Evolutionary conservation across 2,329 filamentous ascomycete species (phyloP).

Genomic region (Penicillium sp.): DNA sequence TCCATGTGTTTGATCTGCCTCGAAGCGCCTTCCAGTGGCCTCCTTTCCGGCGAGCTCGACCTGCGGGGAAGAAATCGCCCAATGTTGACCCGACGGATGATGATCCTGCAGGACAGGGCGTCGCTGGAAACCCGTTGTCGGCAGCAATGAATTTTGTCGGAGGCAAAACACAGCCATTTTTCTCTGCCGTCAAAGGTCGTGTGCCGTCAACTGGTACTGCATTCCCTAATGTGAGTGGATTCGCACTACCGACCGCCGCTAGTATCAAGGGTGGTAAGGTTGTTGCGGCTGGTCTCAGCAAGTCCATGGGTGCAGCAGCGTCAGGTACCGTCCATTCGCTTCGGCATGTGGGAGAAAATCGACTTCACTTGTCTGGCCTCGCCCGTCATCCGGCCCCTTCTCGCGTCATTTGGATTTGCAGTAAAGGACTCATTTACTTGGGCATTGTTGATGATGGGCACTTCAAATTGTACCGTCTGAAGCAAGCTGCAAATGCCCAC

Average conservation of each 20-base stretch:
- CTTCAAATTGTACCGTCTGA: constrained; percentile 47
- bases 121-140: constrained; percentile 54
- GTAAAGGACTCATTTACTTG: constrained; percentile 42
- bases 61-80: constrained; percentile 36
- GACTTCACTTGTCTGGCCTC: constrained; percentile 45
- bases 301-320: constrained; percentile 50
- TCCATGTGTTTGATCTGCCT: constrained; percentile 87
- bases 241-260: constrained; percentile 47
- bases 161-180: constrained; percentile 58
- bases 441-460: constrained; percentile 47
- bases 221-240: constrained; percentile 44
- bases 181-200: constrained; percentile 63
- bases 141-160: constrained; percentile 69
- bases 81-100: constrained; percentile 46
- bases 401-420: constrained; percentile 48
- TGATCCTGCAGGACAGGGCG: constrained; percentile 47
- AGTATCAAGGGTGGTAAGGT: constrained; percentile 48
- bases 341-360: constrained; percentile 49
- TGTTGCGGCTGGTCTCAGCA: constrained; percentile 50
- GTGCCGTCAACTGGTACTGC: constrained; percentile 47
- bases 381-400: constrained; percentile 40
- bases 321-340: constrained; percentile 49
- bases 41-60: constrained; percentile 56
- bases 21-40: constrained; percentile 83
- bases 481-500: constrained; percentile 48